Evolutionary conservation across 805 yeast genomes (phyloP).

Genomic region (Candida piceae): DNA sequence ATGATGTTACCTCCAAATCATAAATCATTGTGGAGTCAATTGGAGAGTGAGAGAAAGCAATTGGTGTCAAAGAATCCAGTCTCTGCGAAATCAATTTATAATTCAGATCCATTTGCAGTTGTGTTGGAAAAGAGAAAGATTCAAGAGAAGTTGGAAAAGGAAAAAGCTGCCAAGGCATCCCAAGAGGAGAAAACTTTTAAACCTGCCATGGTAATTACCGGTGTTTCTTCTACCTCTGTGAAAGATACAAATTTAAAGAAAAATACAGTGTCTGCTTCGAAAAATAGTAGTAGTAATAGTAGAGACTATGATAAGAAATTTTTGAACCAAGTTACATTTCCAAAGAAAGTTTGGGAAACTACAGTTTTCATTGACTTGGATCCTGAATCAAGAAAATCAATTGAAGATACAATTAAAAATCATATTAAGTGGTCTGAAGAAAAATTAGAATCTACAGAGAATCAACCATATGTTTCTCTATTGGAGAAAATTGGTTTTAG

Average conservation of each 20-base stretch:
- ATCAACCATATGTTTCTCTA: conserved; percentile 1
- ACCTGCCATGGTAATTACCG: conserved; percentile 36
- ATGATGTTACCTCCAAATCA: conserved; percentile 85
- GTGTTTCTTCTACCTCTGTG: not conserved
- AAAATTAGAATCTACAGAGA: conserved; percentile 9
- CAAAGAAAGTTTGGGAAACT: conserved; percentile 62
- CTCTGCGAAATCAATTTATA: conserved; percentile 49
- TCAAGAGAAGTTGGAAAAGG: conserved; percentile 40
- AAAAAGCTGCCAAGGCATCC: conserved; percentile 39
- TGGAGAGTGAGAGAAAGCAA: conserved; percentile 56
- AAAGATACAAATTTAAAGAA: not conserved
- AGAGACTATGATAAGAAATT: conserved; percentile 3
- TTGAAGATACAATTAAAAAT: conserved; percentile 56
- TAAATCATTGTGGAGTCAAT: conserved; percentile 67
- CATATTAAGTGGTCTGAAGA: conserved; percentile 51
- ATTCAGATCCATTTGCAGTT: conserved; percentile 72
- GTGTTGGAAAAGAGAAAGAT: conserved; percentile 51
- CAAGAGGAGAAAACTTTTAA: conserved; percentile 47
- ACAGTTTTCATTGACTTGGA: conserved; percentile 67
- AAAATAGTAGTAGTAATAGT: conserved; percentile 2
- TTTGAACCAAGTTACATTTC: conserved; percentile 28
- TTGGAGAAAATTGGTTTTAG: conserved; percentile 59
- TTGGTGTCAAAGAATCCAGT: conserved; percentile 41
- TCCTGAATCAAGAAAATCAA: conserved; percentile 52
- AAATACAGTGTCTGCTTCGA: too few relatives aligned